These are phyloP conservation scores for Fusarium nodosum DNA, from an alignment of 2,329 filamentous ascomycete genomes.

Conservation along the genomic window DNA sequence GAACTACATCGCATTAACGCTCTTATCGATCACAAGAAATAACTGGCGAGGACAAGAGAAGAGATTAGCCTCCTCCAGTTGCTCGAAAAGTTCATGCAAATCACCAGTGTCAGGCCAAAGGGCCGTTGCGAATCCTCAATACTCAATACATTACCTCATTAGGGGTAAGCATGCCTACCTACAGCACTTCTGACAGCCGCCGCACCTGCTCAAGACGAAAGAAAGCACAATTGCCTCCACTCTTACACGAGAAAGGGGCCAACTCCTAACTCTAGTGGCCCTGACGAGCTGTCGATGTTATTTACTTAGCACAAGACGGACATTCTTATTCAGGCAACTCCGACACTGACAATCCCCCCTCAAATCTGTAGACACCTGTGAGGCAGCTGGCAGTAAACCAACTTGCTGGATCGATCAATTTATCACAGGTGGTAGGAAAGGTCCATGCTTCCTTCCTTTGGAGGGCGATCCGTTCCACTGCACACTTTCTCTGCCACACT, in stretches of 20 bases:
- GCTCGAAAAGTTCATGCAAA: neutral
- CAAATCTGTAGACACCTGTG: constrained; percentile 4
- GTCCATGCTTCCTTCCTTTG: neutral
- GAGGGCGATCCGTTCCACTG: neutral
- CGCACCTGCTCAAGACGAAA: neutral
- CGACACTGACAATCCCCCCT: neutral
- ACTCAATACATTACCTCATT: neutral
- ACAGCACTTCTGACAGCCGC: neutral
- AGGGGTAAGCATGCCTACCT: too few relatives aligned
- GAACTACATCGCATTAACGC: neutral
- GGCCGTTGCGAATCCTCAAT: neutral
- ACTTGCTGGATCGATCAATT: neutral
- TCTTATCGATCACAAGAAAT: neutral
- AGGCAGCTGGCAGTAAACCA: constrained; percentile 14
- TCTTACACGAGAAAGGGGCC: neutral
- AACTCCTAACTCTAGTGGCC: neutral
- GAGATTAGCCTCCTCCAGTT: neutral
- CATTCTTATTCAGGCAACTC: neutral
- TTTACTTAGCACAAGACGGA: neutral
- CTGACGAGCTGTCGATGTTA: neutral
- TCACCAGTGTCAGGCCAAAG: neutral
- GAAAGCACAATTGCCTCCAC: neutral
- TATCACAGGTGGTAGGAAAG: neutral
- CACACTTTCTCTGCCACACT: neutral
- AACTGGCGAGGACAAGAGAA: neutral